Evolutionary conservation across 805 yeast genomes (phyloP).

Genomic region (Tetrapisispora iriomotensis): DNA sequence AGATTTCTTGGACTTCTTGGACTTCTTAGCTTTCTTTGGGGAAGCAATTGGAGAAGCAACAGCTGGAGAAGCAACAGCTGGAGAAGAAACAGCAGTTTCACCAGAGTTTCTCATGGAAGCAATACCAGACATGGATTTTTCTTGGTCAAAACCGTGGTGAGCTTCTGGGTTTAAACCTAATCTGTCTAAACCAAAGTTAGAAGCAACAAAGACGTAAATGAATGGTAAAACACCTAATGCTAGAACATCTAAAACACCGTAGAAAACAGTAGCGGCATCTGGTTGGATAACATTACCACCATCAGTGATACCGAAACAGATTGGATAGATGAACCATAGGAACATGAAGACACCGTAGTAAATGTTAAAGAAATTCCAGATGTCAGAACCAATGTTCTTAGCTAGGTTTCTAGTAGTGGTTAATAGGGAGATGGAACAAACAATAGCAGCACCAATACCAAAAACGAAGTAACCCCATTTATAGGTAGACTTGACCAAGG

Average conservation of each 20-base stretch:
- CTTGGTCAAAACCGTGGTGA: constrained; percentile 5
- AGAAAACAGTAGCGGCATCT: constrained; percentile 49
- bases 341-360: constrained; percentile 17
- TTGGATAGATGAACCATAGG: constrained; percentile 36
- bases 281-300: constrained; percentile 56
- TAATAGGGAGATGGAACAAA: constrained; percentile 15
- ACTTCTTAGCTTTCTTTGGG: constrained; percentile 5
- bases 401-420: constrained; percentile 21
- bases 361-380: constrained; percentile 15
- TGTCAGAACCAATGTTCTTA: constrained; percentile 15
- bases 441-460: constrained; percentile 22
- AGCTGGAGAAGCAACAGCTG: constrained; percentile 12
- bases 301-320: constrained; percentile 33
- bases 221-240: constrained; percentile 30
- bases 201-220: constrained; percentile 15
- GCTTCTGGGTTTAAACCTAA: constrained; percentile 10
- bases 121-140: constrained; percentile 6
- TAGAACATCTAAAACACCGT: constrained; percentile 47
- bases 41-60: constrained; percentile 5
- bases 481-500: constrained; percentile 36
- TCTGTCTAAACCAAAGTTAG: constrained; percentile 17
- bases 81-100: constrained; percentile 26
- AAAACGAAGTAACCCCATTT: constrained; percentile 45
- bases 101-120: constrained; percentile 36
- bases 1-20: constrained; percentile 12